Base-by-base conservation (phyloP, 805 yeast genomes). In the Tetrapisispora nanseiensis region DNA sequence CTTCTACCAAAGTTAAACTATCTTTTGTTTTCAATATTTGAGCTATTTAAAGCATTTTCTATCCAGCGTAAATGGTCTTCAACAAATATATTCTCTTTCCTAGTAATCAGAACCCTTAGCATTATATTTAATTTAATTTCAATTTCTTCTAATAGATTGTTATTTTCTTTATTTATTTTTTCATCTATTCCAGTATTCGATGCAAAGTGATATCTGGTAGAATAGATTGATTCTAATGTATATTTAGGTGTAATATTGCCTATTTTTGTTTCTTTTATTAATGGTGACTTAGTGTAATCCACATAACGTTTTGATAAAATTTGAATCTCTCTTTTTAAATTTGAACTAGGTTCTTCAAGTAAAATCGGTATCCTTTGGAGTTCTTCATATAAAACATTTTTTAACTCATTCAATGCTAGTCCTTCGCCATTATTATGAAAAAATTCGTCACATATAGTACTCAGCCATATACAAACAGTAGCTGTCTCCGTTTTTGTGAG, bases 371-470 rank as follows among this genome's bases (percentile, higher is more conserved):
- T 67, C 22, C 80, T 59, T 46, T 81, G 61, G 20, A 85, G 59
- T 32, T 76, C 72, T 57, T 82, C 85, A 55, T 82, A 86, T 28
- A 74, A 71, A 24, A 70, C 74, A 44, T 75, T 74, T 46, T 78
- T 79, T 51, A 86, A 63, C 7, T 73, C 74, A 46, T 73, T 76
- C 24, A 84, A 50, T 1, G 86, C 73, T 0, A 92, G 92, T 0
- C 95, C 95, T 27, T 80, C 80, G 0, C 95, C 95, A 35, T 74
- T 79, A 52, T 83, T 79, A 57, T 86, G 77, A 63, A 86, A 86
- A 56, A 85, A 86, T 45, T 79, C 89, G 37, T 73, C 58, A 41
- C 86, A 73, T n/a, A 82, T 59, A 6, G 72, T 67, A 37, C 74
- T 66, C 19, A 86, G 58, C 95, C 95, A 86, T 1, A 74, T 67